phyloP scores from a whole-genome alignment of 2,329 filamentous ascomycete species.

The Xylariaceae sp. region DNA sequence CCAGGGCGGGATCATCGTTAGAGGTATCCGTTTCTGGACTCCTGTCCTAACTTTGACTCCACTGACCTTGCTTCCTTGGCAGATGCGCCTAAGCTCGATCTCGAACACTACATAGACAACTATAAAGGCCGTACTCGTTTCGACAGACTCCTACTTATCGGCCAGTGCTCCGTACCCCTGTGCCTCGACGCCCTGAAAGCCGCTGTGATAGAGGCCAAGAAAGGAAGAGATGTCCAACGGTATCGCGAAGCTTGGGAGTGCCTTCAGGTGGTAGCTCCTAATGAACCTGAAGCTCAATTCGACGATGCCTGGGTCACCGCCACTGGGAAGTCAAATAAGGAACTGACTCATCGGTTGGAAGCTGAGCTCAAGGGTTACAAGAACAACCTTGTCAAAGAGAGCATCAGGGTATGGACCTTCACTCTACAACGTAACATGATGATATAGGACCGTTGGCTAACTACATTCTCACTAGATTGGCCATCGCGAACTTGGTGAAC shows the following conservation, averaged over 20 bases:
- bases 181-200: slow-evolving; percentile 80
- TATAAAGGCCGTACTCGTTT: slow-evolving; percentile 84
- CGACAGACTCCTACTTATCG: slow-evolving; percentile 83
- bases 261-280: slow-evolving; percentile 67
- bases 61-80: slow-evolving; percentile 13
- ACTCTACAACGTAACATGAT: not conserved
- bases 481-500: slow-evolving; percentile 87
- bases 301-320: slow-evolving; percentile 80
- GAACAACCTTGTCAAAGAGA: slow-evolving; percentile 97
- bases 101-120: slow-evolving; percentile 89
- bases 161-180: slow-evolving; percentile 76
- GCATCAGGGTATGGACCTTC: slow-evolving; percentile 74
- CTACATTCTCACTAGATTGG: slow-evolving; percentile 71
- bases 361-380: slow-evolving; percentile 89
- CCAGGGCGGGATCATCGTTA: slow-evolving; percentile 55
- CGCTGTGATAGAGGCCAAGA: slow-evolving; percentile 78
- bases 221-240: slow-evolving; percentile 72
- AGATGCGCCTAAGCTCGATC: slow-evolving; percentile 87
- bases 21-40: slow-evolving; percentile 19
- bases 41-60: not conserved
- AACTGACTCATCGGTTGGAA: slow-evolving; percentile 79
- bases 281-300: slow-evolving; percentile 69
- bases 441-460: not conserved
- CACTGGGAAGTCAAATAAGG: slow-evolving; percentile 69
- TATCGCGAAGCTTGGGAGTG: slow-evolving; percentile 74